Conservation (phyloP, 2,329 filamentous ascomycete species). For the Knufia fluminis region DNA sequence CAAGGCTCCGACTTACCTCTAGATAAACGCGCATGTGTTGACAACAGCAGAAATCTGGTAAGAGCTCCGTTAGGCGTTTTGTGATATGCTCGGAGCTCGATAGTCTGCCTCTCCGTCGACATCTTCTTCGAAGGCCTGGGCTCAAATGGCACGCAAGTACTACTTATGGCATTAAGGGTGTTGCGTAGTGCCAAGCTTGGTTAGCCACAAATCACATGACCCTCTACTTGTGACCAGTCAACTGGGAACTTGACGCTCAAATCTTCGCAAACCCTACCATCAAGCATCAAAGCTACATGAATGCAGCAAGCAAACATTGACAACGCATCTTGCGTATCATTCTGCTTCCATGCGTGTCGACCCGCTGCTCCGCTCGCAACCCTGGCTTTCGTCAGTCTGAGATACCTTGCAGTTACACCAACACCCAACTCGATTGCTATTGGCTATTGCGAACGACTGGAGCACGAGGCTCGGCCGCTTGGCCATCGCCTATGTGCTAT, state of each 20-base stretch:
- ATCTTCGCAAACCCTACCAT: too few relatives aligned
- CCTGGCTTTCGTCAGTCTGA: neutral
- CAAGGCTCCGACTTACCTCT: too few relatives aligned
- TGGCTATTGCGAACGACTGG: neutral
- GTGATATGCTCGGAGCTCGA: too few relatives aligned
- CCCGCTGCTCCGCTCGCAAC: neutral
- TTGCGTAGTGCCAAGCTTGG: too few relatives aligned
- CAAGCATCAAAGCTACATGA: too few relatives aligned
- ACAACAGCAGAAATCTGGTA: neutral
- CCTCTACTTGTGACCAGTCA: too few relatives aligned
- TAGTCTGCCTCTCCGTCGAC: too few relatives aligned
- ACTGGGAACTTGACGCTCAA: too few relatives aligned
- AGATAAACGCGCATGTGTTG: neutral
- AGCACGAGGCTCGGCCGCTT: neutral
- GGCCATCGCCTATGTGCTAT: neutral
- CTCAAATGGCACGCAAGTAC: too few relatives aligned
- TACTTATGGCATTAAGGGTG: too few relatives aligned
- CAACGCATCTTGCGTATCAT: neutral
- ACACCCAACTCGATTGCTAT: neutral
- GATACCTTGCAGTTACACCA: neutral
- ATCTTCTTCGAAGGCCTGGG: too few relatives aligned
- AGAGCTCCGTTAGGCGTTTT: neutral
- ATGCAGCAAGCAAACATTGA: neutral
- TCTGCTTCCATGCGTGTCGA: neutral
- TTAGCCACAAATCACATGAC: too few relatives aligned